Base-by-base conservation (phyloP, 1,284 basidiomycete species). In the Sphaerobolus stellatus region DNA sequence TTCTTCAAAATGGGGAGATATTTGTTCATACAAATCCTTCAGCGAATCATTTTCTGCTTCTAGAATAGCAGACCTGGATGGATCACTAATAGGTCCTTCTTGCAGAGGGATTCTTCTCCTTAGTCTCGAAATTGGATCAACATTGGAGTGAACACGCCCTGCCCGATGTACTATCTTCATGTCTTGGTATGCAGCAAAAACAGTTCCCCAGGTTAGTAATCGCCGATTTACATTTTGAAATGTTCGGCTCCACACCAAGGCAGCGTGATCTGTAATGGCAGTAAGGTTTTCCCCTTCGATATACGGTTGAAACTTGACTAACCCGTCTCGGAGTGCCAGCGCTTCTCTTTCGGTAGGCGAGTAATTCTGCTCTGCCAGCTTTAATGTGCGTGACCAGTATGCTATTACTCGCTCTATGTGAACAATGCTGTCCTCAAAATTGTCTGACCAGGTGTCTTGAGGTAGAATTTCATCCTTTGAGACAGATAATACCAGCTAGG, bases 341-440 rank as follows among this genome's bases (percentile, higher is more conserved):
- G 69, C 71, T 61, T 74, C 71, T 40, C 67, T 22, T 60, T 74
- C 70, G 0, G 71, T 74, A 1, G 69, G 58, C 1, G 68, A 70
- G 46, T 73, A 72, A 28, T 68, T 70, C 11, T 60, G 40, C 56
- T 71, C 68, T 0, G 70, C 68, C 8, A 63, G 54, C 48, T 70
- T 66, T 0, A 70, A 49, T 0, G 64, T 61, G 45, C 68, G 44
- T 2, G 62, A 68, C 69, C 68, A 73, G 47, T 73, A 74, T 1
- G 58, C 59, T 11, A 71, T 66, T 0, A 74, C 69, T 16, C 66
- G 50, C 56, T 74, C 71, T 0, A 71, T 58, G 31, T 67, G 56
- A 0, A 75, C 68, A 0, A 57, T 51, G 0, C 71, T 71, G 1
- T 68, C 61, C 6, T 73, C 70, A 29, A 72, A 66, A 0, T 40